A percentile compares a stretch with the other conserved stretches of the same genome.
phyloP scores from a whole-genome alignment of 78 protist species.

The Cavenderia fasciculata region DNA sequence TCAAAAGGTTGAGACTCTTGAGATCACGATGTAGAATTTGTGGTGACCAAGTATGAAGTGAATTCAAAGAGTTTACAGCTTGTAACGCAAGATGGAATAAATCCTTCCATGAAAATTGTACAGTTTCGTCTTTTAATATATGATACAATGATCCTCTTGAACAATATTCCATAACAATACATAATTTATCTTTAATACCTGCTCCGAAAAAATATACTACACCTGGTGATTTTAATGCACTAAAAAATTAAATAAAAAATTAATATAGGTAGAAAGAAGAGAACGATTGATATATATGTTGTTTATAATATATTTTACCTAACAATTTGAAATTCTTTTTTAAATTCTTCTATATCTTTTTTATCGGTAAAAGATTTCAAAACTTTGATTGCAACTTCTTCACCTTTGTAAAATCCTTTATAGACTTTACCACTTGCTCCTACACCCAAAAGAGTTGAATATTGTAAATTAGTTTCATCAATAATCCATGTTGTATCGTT shows the following conservation, averaged over 20 bases:
- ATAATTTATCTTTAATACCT: conserved; percentile 65
- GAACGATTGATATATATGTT: not conserved
- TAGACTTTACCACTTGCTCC: conserved; percentile 82
- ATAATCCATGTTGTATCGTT: conserved; percentile 49
- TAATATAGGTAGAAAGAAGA: not conserved
- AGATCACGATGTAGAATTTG: conserved; percentile 81
- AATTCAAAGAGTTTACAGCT: conserved; percentile 44
- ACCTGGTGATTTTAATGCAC: conserved; percentile 60
- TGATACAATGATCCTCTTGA: conserved; percentile 75
- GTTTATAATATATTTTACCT: conserved; percentile 7
- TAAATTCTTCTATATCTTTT: conserved; percentile 77
- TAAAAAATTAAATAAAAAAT: not conserved
- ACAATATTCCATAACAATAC: conserved; percentile 82
- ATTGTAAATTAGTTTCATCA: conserved; percentile 25
- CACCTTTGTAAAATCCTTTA: conserved; percentile 63
- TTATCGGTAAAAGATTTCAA: conserved; percentile 67
- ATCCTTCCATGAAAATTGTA: conserved; percentile 31
- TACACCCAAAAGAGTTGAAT: conserved; percentile 19
- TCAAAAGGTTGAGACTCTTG: conserved; percentile 64
- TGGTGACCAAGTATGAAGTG: conserved; percentile 67
- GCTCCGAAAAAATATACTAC: conserved; percentile 78
- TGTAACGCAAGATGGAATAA: conserved; percentile 33
- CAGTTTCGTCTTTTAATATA: conserved; percentile 51
- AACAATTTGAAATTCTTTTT: conserved; percentile 82
- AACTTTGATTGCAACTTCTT: conserved; percentile 76